A percentile compares a stretch with the other conserved stretches of the same genome.
Evolutionary conservation across 2,329 filamentous ascomycete genomes (phyloP).

Genomic region (Didymella exigua): DNA sequence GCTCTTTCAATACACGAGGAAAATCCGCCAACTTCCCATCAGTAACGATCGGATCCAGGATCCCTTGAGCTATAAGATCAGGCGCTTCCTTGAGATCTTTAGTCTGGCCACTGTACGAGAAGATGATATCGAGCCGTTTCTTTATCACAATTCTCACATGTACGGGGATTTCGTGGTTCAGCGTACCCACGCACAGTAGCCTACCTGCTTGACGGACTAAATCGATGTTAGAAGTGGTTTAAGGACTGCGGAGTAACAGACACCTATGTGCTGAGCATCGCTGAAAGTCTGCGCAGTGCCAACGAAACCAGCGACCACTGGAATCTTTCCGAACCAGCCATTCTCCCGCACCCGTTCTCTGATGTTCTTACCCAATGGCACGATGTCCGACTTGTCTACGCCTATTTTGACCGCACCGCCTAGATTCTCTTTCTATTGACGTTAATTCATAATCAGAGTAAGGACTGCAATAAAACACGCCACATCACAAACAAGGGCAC

Average conservation of each 20-base stretch:
- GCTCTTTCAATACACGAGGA: conserved; percentile 21
- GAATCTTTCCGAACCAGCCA: conserved; percentile 26
- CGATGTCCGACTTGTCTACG: conserved; percentile 17
- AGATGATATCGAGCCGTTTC: conserved; percentile 27
- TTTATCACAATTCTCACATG: conserved; percentile 31
- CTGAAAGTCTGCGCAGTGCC: conserved; percentile 28
- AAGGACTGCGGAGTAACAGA: neutral
- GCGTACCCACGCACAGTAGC: conserved; percentile 29
- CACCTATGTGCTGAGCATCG: conserved; percentile 30
- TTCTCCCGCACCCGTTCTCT: conserved; percentile 26
- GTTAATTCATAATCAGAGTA: conserved; percentile 3
- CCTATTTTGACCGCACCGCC: conserved; percentile 26
- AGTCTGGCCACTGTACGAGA: conserved; percentile 30
- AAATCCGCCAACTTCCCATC: conserved; percentile 27
- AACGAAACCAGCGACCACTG: conserved; percentile 29
- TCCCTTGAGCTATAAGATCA: conserved; percentile 21
- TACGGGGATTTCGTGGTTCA: conserved; percentile 33
- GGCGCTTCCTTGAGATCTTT: conserved; percentile 24
- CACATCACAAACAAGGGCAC: neutral
- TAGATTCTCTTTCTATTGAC: conserved; percentile 31
- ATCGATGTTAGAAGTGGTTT: neutral
- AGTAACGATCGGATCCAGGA: conserved; percentile 25
- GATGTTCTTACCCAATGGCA: conserved; percentile 22
- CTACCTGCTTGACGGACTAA: conserved; percentile 28
- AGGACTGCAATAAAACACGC: neutral